Base-by-base conservation (phyloP, 1,284 basidiomycete species). In the Rhizopogon parksii region DNA sequence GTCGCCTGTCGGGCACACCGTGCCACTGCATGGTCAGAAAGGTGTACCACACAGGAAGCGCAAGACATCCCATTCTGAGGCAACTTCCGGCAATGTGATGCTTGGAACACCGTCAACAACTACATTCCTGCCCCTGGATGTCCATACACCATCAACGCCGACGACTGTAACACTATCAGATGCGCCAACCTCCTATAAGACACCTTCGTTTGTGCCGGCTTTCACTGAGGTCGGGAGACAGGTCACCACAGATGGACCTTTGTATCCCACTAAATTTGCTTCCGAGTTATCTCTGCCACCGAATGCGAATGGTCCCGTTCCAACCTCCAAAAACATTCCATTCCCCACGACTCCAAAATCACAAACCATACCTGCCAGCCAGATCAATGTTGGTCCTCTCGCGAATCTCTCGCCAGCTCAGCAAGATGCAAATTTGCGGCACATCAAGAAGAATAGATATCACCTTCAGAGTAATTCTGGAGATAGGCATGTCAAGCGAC, bases 401-500 rank as follows among this genome's bases (percentile, higher is more conserved):
- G 21, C 40, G 0, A 35, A 49, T 12, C 45, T 64, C 7, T 68
- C 66, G 1, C 64, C 64, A 2, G 47, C 64, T 27, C 64, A 68
- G 25, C 63, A 47, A 36, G 63, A 54, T 3, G 60, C 64, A 2
- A 65, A 65, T 47, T 61, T 65, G 34, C 67, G 64, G 39, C 64
- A 65, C 50, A 45, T 65, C 43, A 68, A 64, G 36, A 57, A 53
- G 11, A 53, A 53, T 40, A 66, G 60, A 21, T 47, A 55, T 12
- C 62, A 54, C 15, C 39, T 56, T 15, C 65, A 62, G 49, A 66
- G 50, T 15, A 57, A 55, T 21, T 47, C 54, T 35, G 65, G 64
- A 11, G 65, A 68, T 40, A 59, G 67, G 25, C 68, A 64, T 39
- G 64, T 52, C n/a, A 60, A 56, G 11, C 54, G n/a, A 39, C 19